Evolutionary conservation across 768 basidiomycete genomes (phyloP).

Genomic region (Calocera viscosa): DNA sequence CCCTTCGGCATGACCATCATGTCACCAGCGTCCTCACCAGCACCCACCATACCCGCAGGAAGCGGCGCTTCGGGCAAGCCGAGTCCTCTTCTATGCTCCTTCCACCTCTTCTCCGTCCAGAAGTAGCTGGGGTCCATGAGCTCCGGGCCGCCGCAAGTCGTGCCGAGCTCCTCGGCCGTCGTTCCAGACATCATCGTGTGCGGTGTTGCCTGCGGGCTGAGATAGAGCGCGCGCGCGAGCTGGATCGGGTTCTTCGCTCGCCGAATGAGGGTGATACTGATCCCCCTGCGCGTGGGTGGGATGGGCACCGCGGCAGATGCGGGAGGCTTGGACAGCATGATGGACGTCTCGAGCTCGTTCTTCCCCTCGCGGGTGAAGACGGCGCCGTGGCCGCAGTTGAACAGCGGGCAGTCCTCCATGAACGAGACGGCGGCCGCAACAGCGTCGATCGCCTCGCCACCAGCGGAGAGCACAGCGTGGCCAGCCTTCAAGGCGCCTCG

Average conservation of each 20-base stretch:
- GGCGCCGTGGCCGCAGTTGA: conserved; percentile 69
- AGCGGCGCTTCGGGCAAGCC: conserved; percentile 58
- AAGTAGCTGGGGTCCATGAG: conserved; percentile 67
- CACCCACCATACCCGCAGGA: conserved; percentile 24
- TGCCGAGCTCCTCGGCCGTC: conserved; percentile 50
- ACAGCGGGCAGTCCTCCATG: conserved; percentile 69
- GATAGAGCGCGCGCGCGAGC: conserved; percentile 56
- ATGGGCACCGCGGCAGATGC: conserved; percentile 41
- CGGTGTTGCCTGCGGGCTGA: conserved; percentile 46
- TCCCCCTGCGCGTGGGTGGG: conserved; percentile 46
- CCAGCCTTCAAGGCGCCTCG: conserved; percentile 47
- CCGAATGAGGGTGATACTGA: conserved; percentile 53
- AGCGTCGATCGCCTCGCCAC: conserved; percentile 76
- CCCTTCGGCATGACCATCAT: conserved; percentile 57
- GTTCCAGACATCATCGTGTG: conserved; percentile 61
- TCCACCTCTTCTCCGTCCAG: conserved; percentile 63
- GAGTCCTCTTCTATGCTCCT: conserved; percentile 58
- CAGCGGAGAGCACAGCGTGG: conserved; percentile 45
- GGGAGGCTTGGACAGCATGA: conserved; percentile 73
- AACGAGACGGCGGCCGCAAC: conserved; percentile 57
- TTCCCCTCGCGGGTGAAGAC: conserved; percentile 74
- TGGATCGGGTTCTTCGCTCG: conserved; percentile 60
- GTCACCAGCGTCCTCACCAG: conserved; percentile 19
- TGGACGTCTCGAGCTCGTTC: conserved; percentile 71
- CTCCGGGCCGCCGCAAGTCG: conserved; percentile 37